Conservation (phyloP, 2,329 filamentous ascomycete species). For the Moelleriella libera region DNA sequence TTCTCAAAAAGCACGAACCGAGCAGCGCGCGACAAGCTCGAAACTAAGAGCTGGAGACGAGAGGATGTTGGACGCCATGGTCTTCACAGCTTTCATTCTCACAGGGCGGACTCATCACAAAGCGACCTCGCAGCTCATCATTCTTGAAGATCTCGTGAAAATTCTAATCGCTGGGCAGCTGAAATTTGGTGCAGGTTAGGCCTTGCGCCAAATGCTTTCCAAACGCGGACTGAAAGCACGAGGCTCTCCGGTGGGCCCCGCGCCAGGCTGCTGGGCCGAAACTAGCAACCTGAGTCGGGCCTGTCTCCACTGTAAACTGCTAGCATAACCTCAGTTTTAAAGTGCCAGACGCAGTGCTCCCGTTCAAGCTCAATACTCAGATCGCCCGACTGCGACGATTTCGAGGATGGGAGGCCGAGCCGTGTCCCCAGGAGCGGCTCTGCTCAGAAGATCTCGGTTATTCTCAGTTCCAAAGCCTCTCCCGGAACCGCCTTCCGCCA, state of each 20-base stretch:
- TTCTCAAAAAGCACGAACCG: conserved; percentile 37
- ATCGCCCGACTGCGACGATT: neutral
- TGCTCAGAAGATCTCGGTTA: conserved; percentile 76
- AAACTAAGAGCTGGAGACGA: conserved; percentile 59
- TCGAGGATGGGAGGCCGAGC: conserved; percentile 15
- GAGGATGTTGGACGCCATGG: conserved; percentile 36
- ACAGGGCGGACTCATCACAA: neutral
- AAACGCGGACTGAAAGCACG: no score
- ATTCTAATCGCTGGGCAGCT: no score
- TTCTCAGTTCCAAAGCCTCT: conserved; percentile 76
- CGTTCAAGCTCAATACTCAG: no score
- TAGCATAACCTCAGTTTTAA: no score
- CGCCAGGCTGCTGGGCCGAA: no score
- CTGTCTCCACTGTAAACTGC: no score
- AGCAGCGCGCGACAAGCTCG: conserved; percentile 65
- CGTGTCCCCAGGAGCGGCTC: conserved; percentile 47
- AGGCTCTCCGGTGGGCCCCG: no score
- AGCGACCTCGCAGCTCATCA: no score
- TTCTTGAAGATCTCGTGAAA: no score
- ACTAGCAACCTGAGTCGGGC: no score
- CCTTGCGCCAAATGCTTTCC: neutral
- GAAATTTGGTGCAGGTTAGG: neutral
- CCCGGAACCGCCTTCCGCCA: conserved; percentile 41
- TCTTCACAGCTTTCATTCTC: conserved; percentile 19
- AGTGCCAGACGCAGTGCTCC: no score